Percentiles rank a stretch among this genome's conserved stretches.
Conservation (phyloP, 345 rosid species). For the Citrus reticulata region DNA sequence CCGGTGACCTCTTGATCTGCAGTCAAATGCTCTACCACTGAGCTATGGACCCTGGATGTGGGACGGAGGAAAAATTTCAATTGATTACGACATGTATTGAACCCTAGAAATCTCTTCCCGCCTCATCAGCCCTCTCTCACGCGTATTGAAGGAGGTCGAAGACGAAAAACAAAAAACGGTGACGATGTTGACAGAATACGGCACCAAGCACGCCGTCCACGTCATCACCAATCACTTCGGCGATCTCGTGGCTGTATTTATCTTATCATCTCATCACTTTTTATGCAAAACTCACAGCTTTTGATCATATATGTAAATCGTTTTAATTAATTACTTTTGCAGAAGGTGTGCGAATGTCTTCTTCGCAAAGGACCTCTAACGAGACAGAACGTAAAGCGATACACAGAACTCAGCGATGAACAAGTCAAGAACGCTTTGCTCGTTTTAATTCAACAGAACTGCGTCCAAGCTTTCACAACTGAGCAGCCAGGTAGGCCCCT, state of each 20-base stretch:
- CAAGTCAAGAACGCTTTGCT: conserved; percentile 63
- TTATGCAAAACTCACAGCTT: neutral
- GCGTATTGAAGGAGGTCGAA: neutral
- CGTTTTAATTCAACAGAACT: conserved; percentile 81
- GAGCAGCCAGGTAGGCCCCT: conserved; percentile 35
- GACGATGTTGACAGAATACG: conserved; percentile 40
- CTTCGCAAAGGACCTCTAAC: conserved; percentile 62
- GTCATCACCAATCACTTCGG: conserved; percentile 78
- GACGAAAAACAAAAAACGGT: neutral
- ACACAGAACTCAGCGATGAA: conserved; percentile 34
- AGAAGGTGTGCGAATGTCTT: conserved; percentile 88
- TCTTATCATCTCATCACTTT: neutral
- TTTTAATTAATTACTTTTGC: conserved; percentile 4
- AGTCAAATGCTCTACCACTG: conserved; percentile 92
- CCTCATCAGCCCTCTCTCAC: neutral
- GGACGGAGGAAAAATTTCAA: no score
- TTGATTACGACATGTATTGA: no score
- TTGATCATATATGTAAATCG: neutral
- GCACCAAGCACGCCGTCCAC: conserved; percentile 67
- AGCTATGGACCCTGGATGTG: conserved; percentile 49
- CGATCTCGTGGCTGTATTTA: conserved; percentile 63
- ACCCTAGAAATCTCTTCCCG: neutral
- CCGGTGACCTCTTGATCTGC: conserved; percentile 85
- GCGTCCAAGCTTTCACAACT: conserved; percentile 66
- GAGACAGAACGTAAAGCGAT: conserved; percentile 40